phyloP scores from a whole-genome alignment of 768 basidiomycete species.

The Agaricus subrufescens region DNA sequence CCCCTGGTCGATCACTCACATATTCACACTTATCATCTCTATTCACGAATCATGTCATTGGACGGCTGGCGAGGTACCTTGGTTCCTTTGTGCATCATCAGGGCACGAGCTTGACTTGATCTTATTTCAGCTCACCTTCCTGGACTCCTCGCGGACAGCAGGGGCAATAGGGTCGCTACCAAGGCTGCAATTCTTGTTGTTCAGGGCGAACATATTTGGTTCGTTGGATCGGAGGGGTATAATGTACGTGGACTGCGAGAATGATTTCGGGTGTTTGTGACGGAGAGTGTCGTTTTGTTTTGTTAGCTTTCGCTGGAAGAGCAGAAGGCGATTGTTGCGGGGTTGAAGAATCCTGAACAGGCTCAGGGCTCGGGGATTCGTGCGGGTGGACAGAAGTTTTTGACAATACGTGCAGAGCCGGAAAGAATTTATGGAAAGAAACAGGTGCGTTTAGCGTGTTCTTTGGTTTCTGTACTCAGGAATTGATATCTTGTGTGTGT shows the following conservation, averaged over 20 bases:
- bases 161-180: conserved; percentile 47
- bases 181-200: conserved; percentile 76
- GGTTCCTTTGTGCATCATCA: background rate
- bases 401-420: conserved; percentile 46
- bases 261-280: background rate
- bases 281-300: background rate
- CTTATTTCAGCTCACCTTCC: conserved; percentile 69
- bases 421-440: conserved; percentile 76
- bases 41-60: conserved; percentile 42
- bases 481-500: background rate
- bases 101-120: background rate
- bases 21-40: conserved; percentile 2
- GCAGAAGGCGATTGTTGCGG: conserved; percentile 50
- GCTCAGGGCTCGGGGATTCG: conserved; percentile 57
- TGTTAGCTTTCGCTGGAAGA: conserved; percentile 59
- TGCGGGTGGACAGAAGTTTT: conserved; percentile 70
- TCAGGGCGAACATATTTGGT: conserved; percentile 72
- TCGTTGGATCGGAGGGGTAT: conserved; percentile 58
- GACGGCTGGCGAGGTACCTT: conserved; percentile 53
- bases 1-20: conserved; percentile 12
- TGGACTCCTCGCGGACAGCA: conserved; percentile 64
- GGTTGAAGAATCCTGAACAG: conserved; percentile 34
- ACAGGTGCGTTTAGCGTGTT: conserved; percentile 38
- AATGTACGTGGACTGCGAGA: conserved; percentile 34
- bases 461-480: background rate